Base-by-base conservation (phyloP, 345 rosid species). In the Salix brachista region DNA sequence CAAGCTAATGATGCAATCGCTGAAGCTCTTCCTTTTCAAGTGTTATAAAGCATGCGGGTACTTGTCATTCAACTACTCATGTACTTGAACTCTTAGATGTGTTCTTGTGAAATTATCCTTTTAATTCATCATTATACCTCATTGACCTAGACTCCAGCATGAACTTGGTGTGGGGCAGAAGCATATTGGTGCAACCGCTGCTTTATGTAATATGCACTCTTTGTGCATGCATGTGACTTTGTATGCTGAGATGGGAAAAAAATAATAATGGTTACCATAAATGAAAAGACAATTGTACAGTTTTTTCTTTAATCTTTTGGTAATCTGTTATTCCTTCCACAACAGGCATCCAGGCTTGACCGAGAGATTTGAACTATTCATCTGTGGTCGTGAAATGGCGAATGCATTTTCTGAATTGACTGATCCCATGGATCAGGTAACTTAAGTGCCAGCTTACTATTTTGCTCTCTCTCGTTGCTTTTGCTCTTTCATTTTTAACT, bases 381-480 rank as follows among this genome's bases (percentile, higher is more conserved):
- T 96, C 13, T 91, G 97, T 36, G 97, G 99, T 71, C 96, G 97
- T 60, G 99, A 96, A 85, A 80, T 93, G 87, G 99, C 98, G 70
- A 96, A 96, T 74, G 98, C 97, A 82, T 96, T 96, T 77, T 93
- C 97, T 65, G 99, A 93, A 85, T 80, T 91, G 81, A 96, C 98
- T 54, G 98, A 96, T 87, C 99, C 98, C 9, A 65, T 87, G 80
- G 99, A 96, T 75, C 99, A 96, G 96, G 99, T 90, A 86, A 65
- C 28, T 61, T 23, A 62, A 72, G 77, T 21, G 54, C 14, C 75
- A 32, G 23, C 34, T 72, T 73, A 13, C 56, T 39, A 67, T 67
- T 73, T 28, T 67, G 67, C 8, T 58, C 10, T 69, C 34, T 56
- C 28, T n/a, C 3, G 1, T 73, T 30, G 32, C 39, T 44, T 8